Evolutionary conservation across 2,329 filamentous ascomycete genomes (phyloP).

Genomic region (Diaporthe citri): DNA sequence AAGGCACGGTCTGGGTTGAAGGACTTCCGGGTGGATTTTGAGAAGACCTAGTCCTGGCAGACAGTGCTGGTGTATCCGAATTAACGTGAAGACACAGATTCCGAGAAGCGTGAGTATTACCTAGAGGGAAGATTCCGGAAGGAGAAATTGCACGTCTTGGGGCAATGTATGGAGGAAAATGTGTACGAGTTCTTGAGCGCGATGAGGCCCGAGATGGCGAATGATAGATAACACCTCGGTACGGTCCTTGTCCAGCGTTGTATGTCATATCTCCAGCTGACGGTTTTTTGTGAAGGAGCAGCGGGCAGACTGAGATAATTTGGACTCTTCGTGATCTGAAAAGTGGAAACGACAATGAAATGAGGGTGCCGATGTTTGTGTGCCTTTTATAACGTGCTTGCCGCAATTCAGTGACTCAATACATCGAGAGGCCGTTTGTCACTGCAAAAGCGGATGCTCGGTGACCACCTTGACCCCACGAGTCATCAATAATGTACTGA

Average conservation of each 20-base stretch:
- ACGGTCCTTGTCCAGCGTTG: slow-evolving; percentile 7
- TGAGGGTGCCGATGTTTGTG: no score
- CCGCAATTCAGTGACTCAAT: not conserved
- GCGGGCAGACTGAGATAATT: not conserved
- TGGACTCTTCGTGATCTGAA: not conserved
- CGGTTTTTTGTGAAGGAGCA: no score
- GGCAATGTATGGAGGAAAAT: not conserved
- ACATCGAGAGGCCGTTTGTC: not conserved
- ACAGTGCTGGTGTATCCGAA: not conserved
- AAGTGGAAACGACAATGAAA: not conserved
- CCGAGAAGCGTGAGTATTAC: not conserved
- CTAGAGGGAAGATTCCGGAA: not conserved
- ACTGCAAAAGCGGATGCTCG: not conserved
- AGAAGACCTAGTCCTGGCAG: not conserved
- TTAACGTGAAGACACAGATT: no score
- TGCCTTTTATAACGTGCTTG: not conserved
- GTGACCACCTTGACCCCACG: not conserved
- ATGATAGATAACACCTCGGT: slow-evolving; percentile 3
- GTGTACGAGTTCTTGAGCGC: rapidly evolving
- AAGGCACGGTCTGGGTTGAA: no score
- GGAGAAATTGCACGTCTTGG: not conserved
- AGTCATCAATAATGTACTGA: not conserved
- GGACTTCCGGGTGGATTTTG: no score
- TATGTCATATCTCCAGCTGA: not conserved
- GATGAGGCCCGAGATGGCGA: not conserved